Evolutionary conservation across 305 asterid species (phyloP), one percentile per base, ranked within the genome.

Genomic region (Caryopteris hybrid): DNA sequence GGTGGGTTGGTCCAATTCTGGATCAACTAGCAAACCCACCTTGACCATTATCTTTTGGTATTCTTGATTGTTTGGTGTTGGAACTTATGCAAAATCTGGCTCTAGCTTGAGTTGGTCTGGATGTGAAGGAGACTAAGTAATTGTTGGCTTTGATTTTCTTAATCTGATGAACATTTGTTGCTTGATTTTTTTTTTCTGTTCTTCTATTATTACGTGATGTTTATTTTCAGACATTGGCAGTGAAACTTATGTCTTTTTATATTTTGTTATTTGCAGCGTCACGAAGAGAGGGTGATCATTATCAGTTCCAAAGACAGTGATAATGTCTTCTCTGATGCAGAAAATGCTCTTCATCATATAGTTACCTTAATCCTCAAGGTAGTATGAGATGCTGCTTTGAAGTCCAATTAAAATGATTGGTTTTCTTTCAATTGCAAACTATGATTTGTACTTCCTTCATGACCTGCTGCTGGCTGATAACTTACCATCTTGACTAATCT

Each of bases 261-360:
- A 13, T 46, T 78, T 39, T 60, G 11, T 52, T 43, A 64, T 78
- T 58, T 75, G 82, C 95, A 93, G 99, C 81, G 96, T 61, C 83
- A 90, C 69, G 99, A 93, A 80, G 99, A 90, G 68, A 78, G 97
- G 60, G 97, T 90, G 43, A 90, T 90, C 74, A 93, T 93, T 68
- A 86, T 93, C 69, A 93, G 97, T 78, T 93, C 99, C 45, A 84
- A 84, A 78, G 94, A 85, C 75, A 86, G 79, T 62, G 95, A 82
- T 34, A 67, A 69, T 46, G 65, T 69, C 25, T 86, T 84, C 72
- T 88, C 88, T 68, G 97, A 93, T 73, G 95, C 99, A 11, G 99
- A 93, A 78, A 80, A 84, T 75, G 99, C 97, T 43, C 97, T 93
- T 79, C 97, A 87, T 78, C 96, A 87, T 73, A 87, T 93, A 58